Evolutionary conservation across 2,329 filamentous ascomycete species (phyloP), one percentile per base, ranked within the genome.

Genomic region (Ceratocystis huliohia): DNA sequence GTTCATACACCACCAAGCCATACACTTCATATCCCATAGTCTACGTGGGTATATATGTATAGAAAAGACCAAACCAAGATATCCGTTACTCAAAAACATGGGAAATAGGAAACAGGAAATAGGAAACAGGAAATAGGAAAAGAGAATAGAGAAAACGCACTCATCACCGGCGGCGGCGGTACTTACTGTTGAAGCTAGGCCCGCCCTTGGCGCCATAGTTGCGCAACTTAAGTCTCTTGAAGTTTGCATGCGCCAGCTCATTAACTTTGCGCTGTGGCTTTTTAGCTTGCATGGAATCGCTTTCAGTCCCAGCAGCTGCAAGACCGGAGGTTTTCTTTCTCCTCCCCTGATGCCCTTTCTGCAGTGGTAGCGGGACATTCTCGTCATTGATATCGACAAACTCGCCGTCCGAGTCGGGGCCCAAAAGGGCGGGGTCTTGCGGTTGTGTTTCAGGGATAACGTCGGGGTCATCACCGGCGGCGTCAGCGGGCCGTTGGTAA

Each of bases 241-340:
- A 88, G 75, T 88, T 88, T 69, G 84, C 80, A 71, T 87, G 82
- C 15, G 85, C 84, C 70, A 84, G 74, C 69, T 83, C 83, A 71
- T 83, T 85, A 63, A 88, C 82, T 75, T 87, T 88, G 71, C 80
- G 80, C 28, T 76, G 78, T 5, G 77, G 77, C 73, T 80, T 82
- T 72, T 77, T 75, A 63, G 73, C 74, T 46, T 67, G 70, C 67
- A 68, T 71, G 70, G 67, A 72, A 13, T 72, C 72, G 57, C 73
- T 73, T 63, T 75, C 71, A 57, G 50, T 28, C 56, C 33, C 25
- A 30, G 20, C 68, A 37, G 68, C 57, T 22, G 8, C 20, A 57
- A 37, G 33, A 44, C 50, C 25, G 7, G 22, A 71, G 5, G 10
- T 20, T 61, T 66, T 53, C n/a, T 70, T 64, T 62, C 30, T 67